Evolutionary conservation across 805 yeast species (phyloP), one percentile per base, ranked within the genome.

Genomic region (Ogataea glucozyma): DNA sequence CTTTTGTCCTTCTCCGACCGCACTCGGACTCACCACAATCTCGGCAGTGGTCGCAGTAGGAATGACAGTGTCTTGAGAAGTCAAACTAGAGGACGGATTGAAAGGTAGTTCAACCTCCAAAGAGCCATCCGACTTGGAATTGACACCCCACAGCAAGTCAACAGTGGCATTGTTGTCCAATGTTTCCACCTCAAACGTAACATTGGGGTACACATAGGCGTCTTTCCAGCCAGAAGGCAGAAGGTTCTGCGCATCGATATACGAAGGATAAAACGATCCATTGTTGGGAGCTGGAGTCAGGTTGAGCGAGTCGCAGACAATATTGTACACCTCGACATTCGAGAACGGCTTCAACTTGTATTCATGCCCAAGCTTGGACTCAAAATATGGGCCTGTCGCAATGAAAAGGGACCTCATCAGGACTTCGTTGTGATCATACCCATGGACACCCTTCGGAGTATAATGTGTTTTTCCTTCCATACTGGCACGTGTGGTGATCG

Each of bases 321-420:
- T 71, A 51, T 83, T 79, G 63, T 88, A 90, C 4, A 90, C 72
- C 47, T 88, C 86, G 11, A 75, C 69, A 60, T 88, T 91, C 9
- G 72, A 65, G 54, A 90, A 85, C 4, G 96, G 96, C 48, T 66
- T 61, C 17, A 78, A 66, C 51, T 68, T 68, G 40, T 49, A 48
- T 7, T 53, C 48, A 14, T 70, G 62, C 29, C 59, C 64, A 4
- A 63, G 32, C 17, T 46, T 47, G 7, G 54, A 48, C 29, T 65
- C 57, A 62, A 90, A 89, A 56, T 74, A 85, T 0, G 97, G 97
- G 0, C 98, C 98, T 1, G 73, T 61, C 0, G 84, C 95, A 30
- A 88, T 54, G 60, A 91, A 90, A 8, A 87, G 53, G 0, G 96
- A 89, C 38, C 96, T 68, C 96, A 89, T 89, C 44, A 88, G 66